Conservation (phyloP, 1,284 basidiomycete genomes). For the Pascua guehoae region DNA sequence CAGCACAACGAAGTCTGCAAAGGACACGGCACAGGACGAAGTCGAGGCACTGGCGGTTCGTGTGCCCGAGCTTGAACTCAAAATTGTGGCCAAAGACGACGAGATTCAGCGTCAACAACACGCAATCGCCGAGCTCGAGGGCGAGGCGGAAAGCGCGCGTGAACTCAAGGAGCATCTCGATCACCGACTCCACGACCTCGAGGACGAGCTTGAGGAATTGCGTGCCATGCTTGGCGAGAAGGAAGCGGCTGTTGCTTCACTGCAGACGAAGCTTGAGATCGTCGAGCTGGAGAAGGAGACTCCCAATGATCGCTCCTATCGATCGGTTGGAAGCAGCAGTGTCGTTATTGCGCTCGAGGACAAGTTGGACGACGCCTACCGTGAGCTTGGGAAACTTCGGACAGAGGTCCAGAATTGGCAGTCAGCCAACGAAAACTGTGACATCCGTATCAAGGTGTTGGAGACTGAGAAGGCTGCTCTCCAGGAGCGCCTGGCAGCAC, state of each 20-base stretch:
- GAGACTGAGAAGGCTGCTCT: slow-evolving; percentile 41
- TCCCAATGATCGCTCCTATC: background rate
- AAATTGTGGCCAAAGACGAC: too few relatives aligned
- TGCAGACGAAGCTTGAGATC: background rate
- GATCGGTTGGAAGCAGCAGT: background rate
- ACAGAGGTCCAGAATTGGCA: slow-evolving; percentile 50
- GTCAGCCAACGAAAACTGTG: slow-evolving; percentile 31
- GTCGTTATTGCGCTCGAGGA: background rate
- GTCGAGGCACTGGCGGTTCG: too few relatives aligned
- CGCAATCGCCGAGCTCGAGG: background rate
- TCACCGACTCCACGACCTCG: slow-evolving; percentile 2
- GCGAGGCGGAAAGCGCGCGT: slow-evolving; percentile 10
- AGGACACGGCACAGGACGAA: too few relatives aligned
- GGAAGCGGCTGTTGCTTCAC: background rate
- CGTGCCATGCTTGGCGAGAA: too few relatives aligned
- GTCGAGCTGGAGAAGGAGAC: background rate
- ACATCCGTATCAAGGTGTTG: slow-evolving; percentile 38
- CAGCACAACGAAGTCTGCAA: background rate
- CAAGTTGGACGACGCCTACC: slow-evolving; percentile 60
- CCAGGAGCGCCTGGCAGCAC: slow-evolving; percentile 19
- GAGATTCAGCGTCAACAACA: too few relatives aligned
- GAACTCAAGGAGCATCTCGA: background rate
- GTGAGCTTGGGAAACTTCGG: slow-evolving; percentile 70
- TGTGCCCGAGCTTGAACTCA: too few relatives aligned
- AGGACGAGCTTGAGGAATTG: slow-evolving; percentile 6